Conservation (phyloP, 2,329 filamentous ascomycete genomes). For the Ascosphaera pollenicola region DNA sequence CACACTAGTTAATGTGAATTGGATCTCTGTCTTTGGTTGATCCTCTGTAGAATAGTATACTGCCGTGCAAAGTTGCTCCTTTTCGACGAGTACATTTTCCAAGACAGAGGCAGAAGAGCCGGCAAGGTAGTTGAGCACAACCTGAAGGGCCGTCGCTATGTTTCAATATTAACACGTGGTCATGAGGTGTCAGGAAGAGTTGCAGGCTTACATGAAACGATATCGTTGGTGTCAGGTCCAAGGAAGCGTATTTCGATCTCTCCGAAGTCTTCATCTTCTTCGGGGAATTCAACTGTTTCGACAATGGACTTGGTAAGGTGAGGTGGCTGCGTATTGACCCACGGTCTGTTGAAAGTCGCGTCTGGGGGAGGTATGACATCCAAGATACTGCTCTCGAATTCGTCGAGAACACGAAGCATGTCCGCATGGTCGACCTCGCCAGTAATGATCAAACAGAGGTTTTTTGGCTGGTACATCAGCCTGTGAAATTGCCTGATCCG, state of each 20-base stretch:
- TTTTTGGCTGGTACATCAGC: conserved; percentile 96
- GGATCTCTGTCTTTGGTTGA: conserved; percentile 62
- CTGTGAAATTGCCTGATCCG: conserved; percentile 87
- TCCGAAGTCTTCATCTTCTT: conserved; percentile 85
- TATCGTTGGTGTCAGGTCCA: conserved; percentile 59
- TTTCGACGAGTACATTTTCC: conserved; percentile 82
- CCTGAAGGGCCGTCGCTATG: conserved; percentile 46
- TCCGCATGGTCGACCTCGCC: conserved; percentile 72
- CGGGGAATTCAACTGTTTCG: conserved; percentile 72
- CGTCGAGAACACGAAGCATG: conserved; percentile 58
- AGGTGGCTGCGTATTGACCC: conserved; percentile 65
- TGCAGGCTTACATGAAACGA: conserved; percentile 28
- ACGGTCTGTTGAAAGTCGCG: conserved; percentile 63
- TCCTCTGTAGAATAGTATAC: conserved; percentile 61
- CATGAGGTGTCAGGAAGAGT: background rate
- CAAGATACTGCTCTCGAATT: conserved; percentile 72
- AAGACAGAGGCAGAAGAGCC: conserved; percentile 83
- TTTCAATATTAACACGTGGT: conserved; percentile 3
- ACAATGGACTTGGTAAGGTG: conserved; percentile 48
- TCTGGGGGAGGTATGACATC: conserved; percentile 57
- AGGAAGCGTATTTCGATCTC: conserved; percentile 75
- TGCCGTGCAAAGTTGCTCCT: conserved; percentile 73
- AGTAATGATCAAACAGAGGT: conserved; percentile 76
- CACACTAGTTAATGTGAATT: conserved; percentile 69
- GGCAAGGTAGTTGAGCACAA: conserved; percentile 67